These are phyloP conservation scores for Penicillium odoratum DNA, from an alignment of 495 filamentous ascomycete genomes.

Conservation along the genomic window DNA sequence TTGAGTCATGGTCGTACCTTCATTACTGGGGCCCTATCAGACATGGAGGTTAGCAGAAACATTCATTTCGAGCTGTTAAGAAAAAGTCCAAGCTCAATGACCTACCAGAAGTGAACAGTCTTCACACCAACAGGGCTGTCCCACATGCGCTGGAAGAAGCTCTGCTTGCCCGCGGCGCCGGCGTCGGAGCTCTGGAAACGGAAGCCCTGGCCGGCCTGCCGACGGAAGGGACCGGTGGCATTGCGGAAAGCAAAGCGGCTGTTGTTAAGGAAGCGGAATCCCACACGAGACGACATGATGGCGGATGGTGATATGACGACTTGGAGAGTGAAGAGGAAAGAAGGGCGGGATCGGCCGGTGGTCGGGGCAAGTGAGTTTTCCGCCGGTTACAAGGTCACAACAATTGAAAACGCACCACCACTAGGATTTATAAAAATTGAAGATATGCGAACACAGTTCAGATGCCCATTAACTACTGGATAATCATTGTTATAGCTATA, in stretches of 20 bases:
- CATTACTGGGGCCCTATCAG: slow-evolving; percentile 85
- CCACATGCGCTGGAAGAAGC: slow-evolving; percentile 72
- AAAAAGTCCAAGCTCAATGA: neutral
- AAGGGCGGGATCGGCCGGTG: slow-evolving; percentile 27
- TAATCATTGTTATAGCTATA: neutral
- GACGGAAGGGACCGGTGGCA: slow-evolving; percentile 51
- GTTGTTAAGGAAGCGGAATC: slow-evolving; percentile 52
- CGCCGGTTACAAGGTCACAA: slow-evolving; percentile 8
- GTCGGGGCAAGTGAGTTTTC: slow-evolving; percentile 29
- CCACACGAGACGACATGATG: slow-evolving; percentile 49
- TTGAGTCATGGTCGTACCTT: slow-evolving; percentile 60
- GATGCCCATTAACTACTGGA: neutral
- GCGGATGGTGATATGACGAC: slow-evolving; percentile 22
- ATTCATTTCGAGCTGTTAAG: neutral
- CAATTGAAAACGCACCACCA: slow-evolving; percentile 12
- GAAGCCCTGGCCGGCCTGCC: slow-evolving; percentile 52
- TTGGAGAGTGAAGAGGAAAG: slow-evolving; percentile 20
- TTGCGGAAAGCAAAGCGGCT: slow-evolving; percentile 55
- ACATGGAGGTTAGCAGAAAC: slow-evolving; percentile 18
- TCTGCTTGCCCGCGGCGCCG: slow-evolving; percentile 52
- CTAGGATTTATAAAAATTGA: neutral
- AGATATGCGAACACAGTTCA: neutral
- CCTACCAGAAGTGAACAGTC: slow-evolving; percentile 97
- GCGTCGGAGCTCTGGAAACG: slow-evolving; percentile 68
- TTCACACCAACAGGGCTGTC: slow-evolving; percentile 85